A percentile compares a stretch with the other conserved stretches of the same genome.
phyloP scores from a whole-genome alignment of 768 basidiomycete species.

The Suillus bovinus region DNA sequence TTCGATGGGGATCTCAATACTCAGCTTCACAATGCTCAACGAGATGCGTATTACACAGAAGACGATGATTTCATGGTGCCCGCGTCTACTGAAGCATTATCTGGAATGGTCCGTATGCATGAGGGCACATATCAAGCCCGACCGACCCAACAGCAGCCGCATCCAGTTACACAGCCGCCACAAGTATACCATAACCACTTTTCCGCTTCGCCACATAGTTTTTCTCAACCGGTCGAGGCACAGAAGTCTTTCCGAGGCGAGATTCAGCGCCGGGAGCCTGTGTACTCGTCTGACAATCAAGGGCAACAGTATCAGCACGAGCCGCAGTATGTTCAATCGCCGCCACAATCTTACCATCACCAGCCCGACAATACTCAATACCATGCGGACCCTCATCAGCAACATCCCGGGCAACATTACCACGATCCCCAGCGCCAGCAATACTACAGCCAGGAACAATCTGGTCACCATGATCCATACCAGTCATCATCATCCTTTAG shows the following conservation, averaged over 20 bases:
- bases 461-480: slow-evolving; percentile 8
- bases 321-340: slow-evolving; percentile 17
- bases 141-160: slow-evolving; percentile 21
- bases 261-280: background rate
- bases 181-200: background rate
- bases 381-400: slow-evolving; percentile 16
- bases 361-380: slow-evolving; percentile 15
- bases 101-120: background rate
- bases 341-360: slow-evolving; percentile 16
- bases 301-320: slow-evolving; percentile 20
- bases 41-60: slow-evolving; percentile 27
- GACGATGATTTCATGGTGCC: slow-evolving; percentile 19
- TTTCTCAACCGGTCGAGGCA: background rate
- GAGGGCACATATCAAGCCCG: slow-evolving; percentile 13
- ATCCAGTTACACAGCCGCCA: slow-evolving; percentile 27
- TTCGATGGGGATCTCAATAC: slow-evolving; percentile 56
- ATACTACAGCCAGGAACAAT: slow-evolving; percentile 14
- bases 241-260: background rate
- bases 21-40: slow-evolving; percentile 44
- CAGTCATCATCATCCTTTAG: slow-evolving; percentile 8
- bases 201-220: background rate
- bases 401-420: slow-evolving; percentile 17
- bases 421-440: slow-evolving; percentile 1
- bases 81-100: slow-evolving; percentile 9
- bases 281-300: slow-evolving; percentile 4